A percentile compares a stretch with the other conserved stretches of the same genome.
phyloP scores from a whole-genome alignment of 2,329 filamentous ascomycete species.

The Fusarium humuli region DNA sequence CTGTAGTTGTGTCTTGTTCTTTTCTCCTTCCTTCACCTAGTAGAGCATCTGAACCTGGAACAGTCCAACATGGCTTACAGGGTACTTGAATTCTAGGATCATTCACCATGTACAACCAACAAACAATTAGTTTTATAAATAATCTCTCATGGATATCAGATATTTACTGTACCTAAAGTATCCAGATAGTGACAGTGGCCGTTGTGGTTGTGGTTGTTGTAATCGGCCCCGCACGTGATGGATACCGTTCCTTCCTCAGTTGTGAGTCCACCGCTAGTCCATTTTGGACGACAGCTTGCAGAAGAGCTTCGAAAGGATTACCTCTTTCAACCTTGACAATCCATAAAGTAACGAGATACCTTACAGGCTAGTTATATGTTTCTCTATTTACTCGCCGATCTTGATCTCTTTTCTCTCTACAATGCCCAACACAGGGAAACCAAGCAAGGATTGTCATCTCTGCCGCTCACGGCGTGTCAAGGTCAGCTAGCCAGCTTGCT shows the following conservation, averaged over 20 bases:
- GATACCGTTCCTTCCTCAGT: neutral
- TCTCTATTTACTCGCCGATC: neutral
- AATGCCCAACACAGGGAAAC: slow-evolving; percentile 58
- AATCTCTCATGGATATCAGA: neutral
- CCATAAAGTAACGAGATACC: slow-evolving; percentile 16
- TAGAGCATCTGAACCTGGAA: neutral
- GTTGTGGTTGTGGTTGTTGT: neutral
- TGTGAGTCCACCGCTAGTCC: slow-evolving; percentile 34
- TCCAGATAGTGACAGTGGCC: neutral
- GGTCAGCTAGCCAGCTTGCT: slow-evolving; percentile 46
- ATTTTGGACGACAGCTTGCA: slow-evolving; percentile 12
- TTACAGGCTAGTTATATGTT: neutral
- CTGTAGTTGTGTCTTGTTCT: neutral
- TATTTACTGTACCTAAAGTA: neutral
- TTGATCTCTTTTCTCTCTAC: neutral
- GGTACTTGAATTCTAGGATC: neutral
- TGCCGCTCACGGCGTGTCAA: slow-evolving; percentile 56
- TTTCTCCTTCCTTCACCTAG: neutral
- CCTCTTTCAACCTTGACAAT: slow-evolving; percentile 41
- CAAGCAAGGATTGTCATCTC: slow-evolving; percentile 56
- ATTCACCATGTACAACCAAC: neutral
- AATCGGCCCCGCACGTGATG: slow-evolving; percentile 29
- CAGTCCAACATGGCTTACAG: neutral
- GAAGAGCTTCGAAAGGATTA: slow-evolving; percentile 45
- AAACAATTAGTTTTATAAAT: neutral